Evolutionary conservation across 2,329 filamentous ascomycete species (phyloP).

Genomic region (Colletotrichum sp.): DNA sequence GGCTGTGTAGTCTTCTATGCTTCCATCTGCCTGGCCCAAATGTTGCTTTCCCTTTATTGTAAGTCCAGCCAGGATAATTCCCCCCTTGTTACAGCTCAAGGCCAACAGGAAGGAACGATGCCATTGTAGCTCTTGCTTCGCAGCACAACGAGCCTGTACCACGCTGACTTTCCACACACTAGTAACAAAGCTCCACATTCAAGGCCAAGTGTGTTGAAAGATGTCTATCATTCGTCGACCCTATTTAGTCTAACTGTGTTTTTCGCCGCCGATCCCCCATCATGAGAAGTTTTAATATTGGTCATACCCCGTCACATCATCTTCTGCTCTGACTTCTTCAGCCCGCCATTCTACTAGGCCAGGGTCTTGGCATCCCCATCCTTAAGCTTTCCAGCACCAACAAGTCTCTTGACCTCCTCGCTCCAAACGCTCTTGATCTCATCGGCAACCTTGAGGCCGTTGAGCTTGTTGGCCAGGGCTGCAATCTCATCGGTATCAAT

Average conservation of each 20-base stretch:
- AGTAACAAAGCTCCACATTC: not conserved
- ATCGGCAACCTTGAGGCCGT: slow-evolving; percentile 76
- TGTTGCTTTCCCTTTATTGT: not conserved
- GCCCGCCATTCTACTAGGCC: slow-evolving; percentile 31
- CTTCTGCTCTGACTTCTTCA: not conserved
- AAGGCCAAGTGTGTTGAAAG: not conserved
- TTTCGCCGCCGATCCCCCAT: not conserved
- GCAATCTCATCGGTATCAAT: slow-evolving; percentile 92
- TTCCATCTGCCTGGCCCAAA: not conserved
- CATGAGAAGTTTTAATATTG: not conserved
- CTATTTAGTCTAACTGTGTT: not conserved
- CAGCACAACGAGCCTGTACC: not conserved
- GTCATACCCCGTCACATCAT: not conserved
- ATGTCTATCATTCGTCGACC: not conserved
- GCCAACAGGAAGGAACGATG: not conserved
- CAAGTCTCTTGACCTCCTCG: slow-evolving; percentile 78
- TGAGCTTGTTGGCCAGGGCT: slow-evolving; percentile 79
- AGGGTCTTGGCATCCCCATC: slow-evolving; percentile 79
- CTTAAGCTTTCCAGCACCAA: slow-evolving; percentile 85
- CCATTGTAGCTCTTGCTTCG: not conserved
- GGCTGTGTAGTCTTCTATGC: not conserved
- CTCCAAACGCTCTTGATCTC: slow-evolving; percentile 88
- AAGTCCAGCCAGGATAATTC: not conserved
- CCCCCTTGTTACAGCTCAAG: not conserved
- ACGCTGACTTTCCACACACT: not conserved